Evolutionary conservation across 345 rosid species (phyloP).

Genomic region (Aquilaria yunnanensis): DNA sequence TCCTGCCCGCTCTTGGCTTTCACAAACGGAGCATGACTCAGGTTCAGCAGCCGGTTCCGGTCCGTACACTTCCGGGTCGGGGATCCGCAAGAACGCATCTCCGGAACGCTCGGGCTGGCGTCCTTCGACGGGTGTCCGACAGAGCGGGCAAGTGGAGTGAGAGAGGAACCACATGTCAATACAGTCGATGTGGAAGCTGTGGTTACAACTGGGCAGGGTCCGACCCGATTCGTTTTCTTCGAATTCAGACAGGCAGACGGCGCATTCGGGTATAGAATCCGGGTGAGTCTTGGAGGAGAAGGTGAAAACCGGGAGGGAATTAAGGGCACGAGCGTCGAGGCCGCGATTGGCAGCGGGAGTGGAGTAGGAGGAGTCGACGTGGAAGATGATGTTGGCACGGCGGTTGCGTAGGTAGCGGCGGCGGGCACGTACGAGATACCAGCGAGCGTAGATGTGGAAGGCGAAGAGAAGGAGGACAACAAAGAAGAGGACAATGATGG

Average conservation of each 20-base stretch:
- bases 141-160: constrained; percentile 89
- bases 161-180: constrained; percentile 98
- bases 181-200: constrained; percentile 78
- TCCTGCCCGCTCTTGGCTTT: constrained; percentile 16
- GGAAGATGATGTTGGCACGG: constrained; percentile 48
- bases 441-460: constrained; percentile 86
- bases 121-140: constrained; percentile 67
- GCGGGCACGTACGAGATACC: constrained; percentile 69
- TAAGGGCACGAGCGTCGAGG: constrained; percentile 48
- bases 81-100: constrained; percentile 16
- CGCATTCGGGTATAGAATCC: constrained; percentile 53
- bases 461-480: constrained; percentile 52
- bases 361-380: constrained; percentile 17
- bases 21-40: constrained; percentile 20
- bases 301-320: constrained; percentile 62
- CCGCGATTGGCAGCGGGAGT: constrained; percentile 31
- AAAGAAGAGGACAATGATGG: constrained; percentile 64
- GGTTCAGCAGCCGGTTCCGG: constrained; percentile 26
- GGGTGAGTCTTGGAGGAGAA: constrained; percentile 35
- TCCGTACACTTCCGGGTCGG: constrained; percentile 10
- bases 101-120: neutral
- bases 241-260: constrained; percentile 80
- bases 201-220: constrained; percentile 71
- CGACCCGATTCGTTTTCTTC: constrained; percentile 78
- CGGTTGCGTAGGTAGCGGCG: constrained; percentile 39